Evolutionary conservation across 139 green algal species (phyloP).

Genomic region (Tetradesmus lagerheimii): DNA sequence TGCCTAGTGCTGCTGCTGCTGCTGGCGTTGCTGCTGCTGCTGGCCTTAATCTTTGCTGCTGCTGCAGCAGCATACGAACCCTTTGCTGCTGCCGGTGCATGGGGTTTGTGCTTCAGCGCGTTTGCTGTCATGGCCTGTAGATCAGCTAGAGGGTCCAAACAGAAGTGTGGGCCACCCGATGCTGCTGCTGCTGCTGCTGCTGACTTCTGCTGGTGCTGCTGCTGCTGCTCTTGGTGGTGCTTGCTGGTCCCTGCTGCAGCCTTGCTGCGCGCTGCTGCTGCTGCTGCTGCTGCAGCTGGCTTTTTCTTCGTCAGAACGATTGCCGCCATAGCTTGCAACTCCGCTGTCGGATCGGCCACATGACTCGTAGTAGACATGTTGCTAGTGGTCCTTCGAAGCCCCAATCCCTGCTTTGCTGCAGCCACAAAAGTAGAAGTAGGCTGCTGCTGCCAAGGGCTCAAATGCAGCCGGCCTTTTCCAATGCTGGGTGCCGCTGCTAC

Average conservation of each 20-base stretch:
- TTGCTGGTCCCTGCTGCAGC: background rate
- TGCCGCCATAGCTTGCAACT: background rate
- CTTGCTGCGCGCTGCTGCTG: background rate
- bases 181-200: background rate
- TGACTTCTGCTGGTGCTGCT: background rate
- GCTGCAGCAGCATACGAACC: background rate
- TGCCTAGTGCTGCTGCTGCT: background rate
- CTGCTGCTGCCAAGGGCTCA: background rate
- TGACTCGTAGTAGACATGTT: background rate
- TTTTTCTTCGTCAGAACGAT: background rate
- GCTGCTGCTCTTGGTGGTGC: background rate
- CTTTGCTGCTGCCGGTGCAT: background rate
- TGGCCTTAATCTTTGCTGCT: background rate
- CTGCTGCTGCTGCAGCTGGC: background rate
- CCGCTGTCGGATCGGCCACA: background rate
- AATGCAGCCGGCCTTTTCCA: background rate
- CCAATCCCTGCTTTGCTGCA: background rate
- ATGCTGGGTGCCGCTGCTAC: background rate
- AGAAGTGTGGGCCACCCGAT: background rate
- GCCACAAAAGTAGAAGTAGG: background rate
- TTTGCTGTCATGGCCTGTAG: background rate
- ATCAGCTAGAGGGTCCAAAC: background rate
- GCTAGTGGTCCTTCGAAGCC: background rate
- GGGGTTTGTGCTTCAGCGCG: background rate
- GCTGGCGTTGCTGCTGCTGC: background rate